Base-by-base conservation (phyloP, 2,329 filamentous ascomycete genomes). In the Diaporthe ampelina region DNA sequence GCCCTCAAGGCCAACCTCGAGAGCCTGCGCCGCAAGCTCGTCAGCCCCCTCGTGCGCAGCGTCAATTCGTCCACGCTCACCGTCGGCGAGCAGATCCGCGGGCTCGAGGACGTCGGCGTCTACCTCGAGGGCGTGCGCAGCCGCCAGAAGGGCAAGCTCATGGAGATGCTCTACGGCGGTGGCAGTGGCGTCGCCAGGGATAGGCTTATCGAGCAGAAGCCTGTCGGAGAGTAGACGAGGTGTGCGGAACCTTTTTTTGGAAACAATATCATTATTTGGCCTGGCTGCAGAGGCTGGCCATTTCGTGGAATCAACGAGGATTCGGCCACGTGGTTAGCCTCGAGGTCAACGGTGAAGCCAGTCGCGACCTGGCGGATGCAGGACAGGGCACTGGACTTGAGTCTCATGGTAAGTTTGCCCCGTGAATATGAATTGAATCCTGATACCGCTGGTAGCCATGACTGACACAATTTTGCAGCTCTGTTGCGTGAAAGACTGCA, bases 1-100 rank as follows among this genome's bases (percentile, higher is more conserved):
- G 93, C 93, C 3, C 88, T 98, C 54, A 97, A 97, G 81, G 92
- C 94, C 15, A 96, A 94, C 78, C 89, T 98, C 21, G 95, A 98
- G 85, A 93, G 89, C n/a, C 86, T 98, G 61, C 88, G 96, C 48
- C 89, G 93, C 76, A 97, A 95, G 81, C 88, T 98, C 24, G 94
- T 98, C 54, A 94, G 91, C 70, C 96, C 96, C 21, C 88, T 98
- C 4, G 93, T 98, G 26, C 87, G 94, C 58, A 91, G 92, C 71
- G 87, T 88, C 70, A 92, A 92, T 79, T 88, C 86, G 17, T 94
- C 91, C 76, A 94, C 91, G 35, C 86, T 96, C 24, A 92, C 92
- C 1, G 88, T 98, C 24, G 94, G 96, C 76, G 94, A 95, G 79
- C 96, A 98, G 86, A 94, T 98, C 78, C 87, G 88, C 58, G 95